Evolutionary conservation across 306 rosid genomes (phyloP).

Genomic region (Aeschynomene evenia): DNA sequence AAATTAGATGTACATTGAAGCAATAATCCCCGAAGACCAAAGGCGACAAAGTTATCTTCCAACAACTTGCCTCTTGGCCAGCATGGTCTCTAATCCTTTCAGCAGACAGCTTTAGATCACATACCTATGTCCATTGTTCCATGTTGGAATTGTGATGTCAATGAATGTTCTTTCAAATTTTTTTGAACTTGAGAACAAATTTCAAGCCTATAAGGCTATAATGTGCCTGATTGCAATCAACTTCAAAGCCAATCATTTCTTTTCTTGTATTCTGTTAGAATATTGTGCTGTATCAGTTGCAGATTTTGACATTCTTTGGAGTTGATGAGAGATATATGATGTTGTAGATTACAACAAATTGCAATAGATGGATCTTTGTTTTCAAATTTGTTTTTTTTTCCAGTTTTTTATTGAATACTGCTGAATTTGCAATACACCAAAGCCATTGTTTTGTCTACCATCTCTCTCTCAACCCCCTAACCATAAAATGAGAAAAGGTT

Average conservation of each 20-base stretch:
- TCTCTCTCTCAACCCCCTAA: no score
- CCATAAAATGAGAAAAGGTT: no score
- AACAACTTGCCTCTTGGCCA: neutral
- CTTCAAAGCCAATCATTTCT: neutral
- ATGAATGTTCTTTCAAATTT: neutral
- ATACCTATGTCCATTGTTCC: neutral
- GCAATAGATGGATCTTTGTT: constrained; percentile 9
- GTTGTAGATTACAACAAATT: constrained; percentile 25
- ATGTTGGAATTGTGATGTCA: constrained; percentile 7
- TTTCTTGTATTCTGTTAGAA: constrained; percentile 16
- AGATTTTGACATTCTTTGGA: constrained; percentile 39
- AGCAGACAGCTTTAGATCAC: neutral
- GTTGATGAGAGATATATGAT: constrained; percentile 16
- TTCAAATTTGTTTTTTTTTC: constrained; percentile 8
- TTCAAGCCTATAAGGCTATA: neutral
- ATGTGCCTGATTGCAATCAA: neutral
- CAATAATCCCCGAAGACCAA: constrained; percentile 12
- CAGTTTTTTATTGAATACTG: neutral
- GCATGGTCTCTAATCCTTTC: neutral
- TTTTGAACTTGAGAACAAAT: constrained; percentile 6
- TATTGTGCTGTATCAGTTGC: constrained; percentile 8
- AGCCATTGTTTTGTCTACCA: no score
- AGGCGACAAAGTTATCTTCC: constrained; percentile 11
- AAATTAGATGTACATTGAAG: constrained; percentile 19
- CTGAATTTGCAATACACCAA: no score